Percentiles rank a stretch among this genome's conserved stretches.
Evolutionary conservation across 306 rosid genomes (phyloP).

Genomic region (Castanospermum australe): DNA sequence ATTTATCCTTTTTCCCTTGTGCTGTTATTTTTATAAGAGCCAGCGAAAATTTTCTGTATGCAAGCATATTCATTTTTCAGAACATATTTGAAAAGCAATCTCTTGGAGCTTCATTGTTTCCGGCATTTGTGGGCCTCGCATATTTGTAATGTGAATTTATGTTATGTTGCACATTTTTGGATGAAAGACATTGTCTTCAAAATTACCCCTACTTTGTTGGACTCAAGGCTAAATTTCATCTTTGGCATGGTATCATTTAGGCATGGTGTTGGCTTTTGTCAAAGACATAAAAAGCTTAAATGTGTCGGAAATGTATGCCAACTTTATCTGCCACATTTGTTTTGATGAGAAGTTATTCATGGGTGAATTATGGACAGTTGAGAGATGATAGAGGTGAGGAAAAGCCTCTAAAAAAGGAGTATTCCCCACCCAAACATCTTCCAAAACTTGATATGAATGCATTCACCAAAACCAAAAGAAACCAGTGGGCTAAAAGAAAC

Average conservation of each 20-base stretch:
- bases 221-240: background rate
- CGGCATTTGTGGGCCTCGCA: background rate
- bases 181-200: background rate
- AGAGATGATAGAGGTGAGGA: too few species aligned
- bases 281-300: background rate
- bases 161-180: background rate
- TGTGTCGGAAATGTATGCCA: background rate
- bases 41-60: background rate
- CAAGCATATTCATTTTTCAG: background rate
- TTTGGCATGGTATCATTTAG: background rate
- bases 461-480: too few species aligned
- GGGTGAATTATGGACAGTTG: too few species aligned
- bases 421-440: too few species aligned
- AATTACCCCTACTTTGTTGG: background rate
- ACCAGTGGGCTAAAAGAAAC: too few species aligned
- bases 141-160: background rate
- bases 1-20: background rate
- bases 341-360: background rate
- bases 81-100: background rate
- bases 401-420: too few species aligned
- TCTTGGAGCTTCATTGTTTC: background rate
- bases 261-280: background rate
- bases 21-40: background rate
- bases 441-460: too few species aligned
- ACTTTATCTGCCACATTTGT: slow-evolving; percentile 4